A percentile compares a stretch with the other conserved stretches of the same genome.
These are phyloP conservation scores for Microglena sp. DNA, from an alignment of 139 green algal genomes.

Conservation along the genomic window DNA sequence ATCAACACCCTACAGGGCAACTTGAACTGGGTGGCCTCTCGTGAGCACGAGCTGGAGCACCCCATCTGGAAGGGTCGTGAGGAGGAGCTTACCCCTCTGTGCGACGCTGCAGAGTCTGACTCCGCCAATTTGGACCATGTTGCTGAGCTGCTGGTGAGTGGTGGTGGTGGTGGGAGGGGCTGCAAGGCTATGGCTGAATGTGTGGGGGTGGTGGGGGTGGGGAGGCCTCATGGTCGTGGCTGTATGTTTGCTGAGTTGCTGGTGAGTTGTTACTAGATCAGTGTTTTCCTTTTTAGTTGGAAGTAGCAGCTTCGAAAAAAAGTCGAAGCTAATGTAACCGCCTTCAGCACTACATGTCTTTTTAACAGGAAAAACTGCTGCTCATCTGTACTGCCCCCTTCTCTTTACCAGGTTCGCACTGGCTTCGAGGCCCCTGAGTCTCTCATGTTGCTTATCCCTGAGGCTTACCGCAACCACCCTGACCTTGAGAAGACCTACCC, in stretches of 20 bases:
- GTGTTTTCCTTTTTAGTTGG: too few species aligned
- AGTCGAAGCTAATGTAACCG: too few species aligned
- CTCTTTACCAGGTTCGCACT: too few species aligned
- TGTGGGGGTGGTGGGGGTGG: too few species aligned
- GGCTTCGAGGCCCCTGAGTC: slow-evolving; percentile 68
- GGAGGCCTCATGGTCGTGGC: too few species aligned
- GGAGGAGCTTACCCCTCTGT: slow-evolving; percentile 80
- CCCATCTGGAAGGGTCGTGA: slow-evolving; percentile 86
- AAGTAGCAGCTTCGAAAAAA: too few species aligned
- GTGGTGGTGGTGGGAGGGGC: not conserved
- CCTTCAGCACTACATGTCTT: too few species aligned
- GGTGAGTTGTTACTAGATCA: too few species aligned
- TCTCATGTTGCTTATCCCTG: slow-evolving; percentile 81
- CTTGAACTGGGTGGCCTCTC: slow-evolving; percentile 56
- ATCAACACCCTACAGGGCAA: not conserved
- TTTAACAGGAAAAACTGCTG: too few species aligned
- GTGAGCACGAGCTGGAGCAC: slow-evolving; percentile 76
- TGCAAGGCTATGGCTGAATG: too few species aligned
- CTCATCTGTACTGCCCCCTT: too few species aligned
- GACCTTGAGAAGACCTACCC: slow-evolving; percentile 70
- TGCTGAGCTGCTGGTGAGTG: slow-evolving; percentile 80
- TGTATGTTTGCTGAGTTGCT: too few species aligned
- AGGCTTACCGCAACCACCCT: slow-evolving; percentile 73
- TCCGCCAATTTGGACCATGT: slow-evolving; percentile 93
- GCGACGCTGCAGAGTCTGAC: slow-evolving; percentile 72